These are phyloP conservation scores for Favolaschia claudopus DNA, from an alignment of 768 basidiomycete genomes.

Conservation along the genomic window DNA sequence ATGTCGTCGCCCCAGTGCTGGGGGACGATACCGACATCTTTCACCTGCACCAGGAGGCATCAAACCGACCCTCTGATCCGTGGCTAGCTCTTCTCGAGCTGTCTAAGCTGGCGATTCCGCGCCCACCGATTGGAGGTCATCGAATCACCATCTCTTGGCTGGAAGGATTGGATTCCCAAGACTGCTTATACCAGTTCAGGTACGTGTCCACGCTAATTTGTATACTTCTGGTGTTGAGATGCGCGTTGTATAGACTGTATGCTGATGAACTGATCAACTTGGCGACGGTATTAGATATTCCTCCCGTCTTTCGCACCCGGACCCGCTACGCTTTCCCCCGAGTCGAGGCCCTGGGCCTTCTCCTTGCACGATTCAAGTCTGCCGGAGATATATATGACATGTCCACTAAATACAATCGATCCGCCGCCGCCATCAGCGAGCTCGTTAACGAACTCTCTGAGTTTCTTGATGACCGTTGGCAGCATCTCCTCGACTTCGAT, in stretches of 20 bases:
- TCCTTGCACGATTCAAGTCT: conserved; percentile 19
- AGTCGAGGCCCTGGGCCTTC: conserved; percentile 28
- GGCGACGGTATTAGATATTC: conserved; percentile 11
- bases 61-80: too few relatives aligned
- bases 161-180: not conserved
- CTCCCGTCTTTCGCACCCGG: conserved; percentile 13
- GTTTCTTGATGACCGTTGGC: conserved; percentile 26
- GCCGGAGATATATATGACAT: conserved; percentile 23
- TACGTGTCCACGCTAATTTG: not conserved
- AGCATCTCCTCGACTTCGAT: conserved; percentile 28
- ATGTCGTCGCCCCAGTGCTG: too few relatives aligned
- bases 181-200: conserved; percentile 4
- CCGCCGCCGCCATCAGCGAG: conserved; percentile 27
- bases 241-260: conserved; percentile 17
- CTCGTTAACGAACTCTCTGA: conserved; percentile 16
- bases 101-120: too few relatives aligned
- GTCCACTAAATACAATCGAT: conserved; percentile 19
- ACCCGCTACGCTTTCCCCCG: conserved; percentile 4
- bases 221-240: too few relatives aligned
- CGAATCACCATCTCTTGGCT: not conserved
- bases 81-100: too few relatives aligned
- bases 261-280: conserved; percentile 10
- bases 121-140: not conserved
- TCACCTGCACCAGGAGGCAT: too few relatives aligned
- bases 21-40: too few relatives aligned